Evolutionary conservation across 768 basidiomycete genomes (phyloP).

Genomic region (Tremella mesenterica): DNA sequence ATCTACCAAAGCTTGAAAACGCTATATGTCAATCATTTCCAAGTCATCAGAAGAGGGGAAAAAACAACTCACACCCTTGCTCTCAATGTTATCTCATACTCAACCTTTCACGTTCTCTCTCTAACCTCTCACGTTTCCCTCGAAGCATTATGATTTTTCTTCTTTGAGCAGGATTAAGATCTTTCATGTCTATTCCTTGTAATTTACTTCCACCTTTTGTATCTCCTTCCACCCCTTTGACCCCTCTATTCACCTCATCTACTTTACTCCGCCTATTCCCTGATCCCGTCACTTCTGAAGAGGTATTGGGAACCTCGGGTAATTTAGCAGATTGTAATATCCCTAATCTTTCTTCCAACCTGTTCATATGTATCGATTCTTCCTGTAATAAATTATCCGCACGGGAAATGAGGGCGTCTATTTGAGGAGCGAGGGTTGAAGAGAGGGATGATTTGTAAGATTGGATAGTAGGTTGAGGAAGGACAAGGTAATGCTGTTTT

Average conservation of each 20-base stretch:
- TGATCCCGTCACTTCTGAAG: too few species aligned
- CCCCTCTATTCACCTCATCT: too few species aligned
- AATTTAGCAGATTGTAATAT: constrained; percentile 24
- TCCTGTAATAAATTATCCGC: constrained; percentile 25
- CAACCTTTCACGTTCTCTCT: constrained; percentile 34
- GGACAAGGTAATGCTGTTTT: constrained; percentile 39
- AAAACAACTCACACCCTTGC: not conserved
- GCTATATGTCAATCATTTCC: not conserved
- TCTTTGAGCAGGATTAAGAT: constrained; percentile 27
- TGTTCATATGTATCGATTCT: constrained; percentile 17
- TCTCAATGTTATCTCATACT: not conserved
- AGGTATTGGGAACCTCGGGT: not conserved
- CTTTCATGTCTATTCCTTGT: constrained; percentile 21
- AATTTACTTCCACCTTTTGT: constrained; percentile 7
- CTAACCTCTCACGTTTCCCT: constrained; percentile 36
- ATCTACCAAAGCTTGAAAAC: too few species aligned
- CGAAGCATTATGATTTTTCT: constrained; percentile 37
- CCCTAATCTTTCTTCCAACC: constrained; percentile 30
- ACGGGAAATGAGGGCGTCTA: constrained; percentile 34
- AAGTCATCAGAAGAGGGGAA: not conserved
- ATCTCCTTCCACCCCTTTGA: constrained; percentile 1
- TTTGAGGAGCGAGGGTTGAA: constrained; percentile 35
- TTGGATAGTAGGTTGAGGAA: constrained; percentile 36
- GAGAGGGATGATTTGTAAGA: constrained; percentile 36
- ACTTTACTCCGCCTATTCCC: not conserved